Conservation (phyloP, 495 filamentous ascomycete genomes). For the Neurospora intermedia region DNA sequence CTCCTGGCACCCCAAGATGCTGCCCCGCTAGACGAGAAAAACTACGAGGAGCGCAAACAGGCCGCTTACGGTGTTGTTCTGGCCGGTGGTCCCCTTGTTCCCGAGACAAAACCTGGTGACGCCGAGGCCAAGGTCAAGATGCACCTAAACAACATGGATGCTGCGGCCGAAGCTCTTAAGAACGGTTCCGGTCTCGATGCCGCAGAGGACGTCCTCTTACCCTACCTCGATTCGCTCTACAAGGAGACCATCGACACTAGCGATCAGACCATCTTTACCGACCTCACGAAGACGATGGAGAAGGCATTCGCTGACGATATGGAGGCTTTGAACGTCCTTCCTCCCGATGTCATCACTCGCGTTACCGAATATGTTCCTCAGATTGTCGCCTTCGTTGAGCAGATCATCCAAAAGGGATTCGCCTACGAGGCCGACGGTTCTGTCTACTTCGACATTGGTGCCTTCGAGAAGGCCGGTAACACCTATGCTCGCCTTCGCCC, state of each 20-base stretch:
- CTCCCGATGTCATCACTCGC: constrained; percentile 70
- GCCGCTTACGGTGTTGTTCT: constrained; percentile 55
- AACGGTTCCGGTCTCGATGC: constrained; percentile 32
- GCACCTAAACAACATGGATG: constrained; percentile 67
- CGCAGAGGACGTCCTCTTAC: constrained; percentile 61
- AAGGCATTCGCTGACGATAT: constrained; percentile 76
- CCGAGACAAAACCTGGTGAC: constrained; percentile 51
- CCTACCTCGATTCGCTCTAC: constrained; percentile 72
- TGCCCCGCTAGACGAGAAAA: constrained; percentile 32
- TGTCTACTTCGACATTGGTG: constrained; percentile 86
- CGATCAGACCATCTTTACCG: constrained; percentile 61
- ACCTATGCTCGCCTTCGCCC: constrained; percentile 79
- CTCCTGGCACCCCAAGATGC: constrained; percentile 33
- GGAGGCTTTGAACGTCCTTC: constrained; percentile 71
- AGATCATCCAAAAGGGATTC: constrained; percentile 73
- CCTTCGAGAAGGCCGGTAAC: constrained; percentile 77
- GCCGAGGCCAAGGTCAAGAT: constrained; percentile 82
- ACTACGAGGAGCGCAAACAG: constrained; percentile 45
- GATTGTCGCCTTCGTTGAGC: constrained; percentile 60
- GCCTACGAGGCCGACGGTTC: constrained; percentile 81
- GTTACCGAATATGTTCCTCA: constrained; percentile 84
- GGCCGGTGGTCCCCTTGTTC: constrained; percentile 49
- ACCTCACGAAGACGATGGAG: constrained; percentile 74
- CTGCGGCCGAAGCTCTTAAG: constrained; percentile 48
- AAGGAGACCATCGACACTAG: constrained; percentile 62